Percentiles rank a stretch among this genome's conserved stretches.
These are phyloP conservation scores for Suillus paluster DNA, from an alignment of 768 basidiomycete species.

Conservation along the genomic window DNA sequence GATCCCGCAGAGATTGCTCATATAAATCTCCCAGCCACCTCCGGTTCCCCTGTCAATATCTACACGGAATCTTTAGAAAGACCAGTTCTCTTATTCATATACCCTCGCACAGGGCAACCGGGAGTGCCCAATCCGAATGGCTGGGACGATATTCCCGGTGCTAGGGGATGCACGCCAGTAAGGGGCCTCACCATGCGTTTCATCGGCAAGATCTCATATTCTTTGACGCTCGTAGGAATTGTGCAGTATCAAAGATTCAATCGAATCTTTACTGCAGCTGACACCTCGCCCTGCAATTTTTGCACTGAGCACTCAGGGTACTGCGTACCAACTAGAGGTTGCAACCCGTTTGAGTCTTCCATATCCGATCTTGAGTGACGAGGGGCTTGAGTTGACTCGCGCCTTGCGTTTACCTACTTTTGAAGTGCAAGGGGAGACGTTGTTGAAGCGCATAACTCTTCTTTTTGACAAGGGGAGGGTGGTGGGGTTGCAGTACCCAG, in stretches of 20 bases:
- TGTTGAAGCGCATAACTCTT: conserved; percentile 26
- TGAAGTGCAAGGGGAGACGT: conserved; percentile 16
- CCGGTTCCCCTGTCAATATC: conserved; percentile 15
- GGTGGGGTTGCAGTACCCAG: conserved; percentile 23
- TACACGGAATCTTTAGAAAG: conserved; percentile 16
- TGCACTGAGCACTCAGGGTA: conserved; percentile 26
- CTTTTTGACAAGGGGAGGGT: conserved; percentile 20
- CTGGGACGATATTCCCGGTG: conserved; percentile 29
- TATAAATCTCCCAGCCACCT: conserved; percentile 14
- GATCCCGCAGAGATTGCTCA: not conserved
- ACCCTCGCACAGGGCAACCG: conserved; percentile 24
- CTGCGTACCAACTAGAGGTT: conserved; percentile 22
- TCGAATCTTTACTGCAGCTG: conserved; percentile 8
- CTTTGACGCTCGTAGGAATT: conserved; percentile 20
- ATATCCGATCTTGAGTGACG: conserved; percentile 27
- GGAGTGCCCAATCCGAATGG: conserved; percentile 16
- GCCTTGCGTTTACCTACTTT: conserved; percentile 24
- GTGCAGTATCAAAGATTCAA: conserved; percentile 20
- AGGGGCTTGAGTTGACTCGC: conserved; percentile 10
- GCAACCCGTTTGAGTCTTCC: conserved; percentile 19
- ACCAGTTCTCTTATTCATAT: conserved; percentile 27
- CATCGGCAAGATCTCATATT: not conserved
- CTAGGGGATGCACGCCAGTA: conserved; percentile 29
- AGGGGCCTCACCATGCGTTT: conserved; percentile 7
- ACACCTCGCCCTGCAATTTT: conserved; percentile 12